Conservation (phyloP, 768 basidiomycete species). For the Asterophora lycoperdoides region DNA sequence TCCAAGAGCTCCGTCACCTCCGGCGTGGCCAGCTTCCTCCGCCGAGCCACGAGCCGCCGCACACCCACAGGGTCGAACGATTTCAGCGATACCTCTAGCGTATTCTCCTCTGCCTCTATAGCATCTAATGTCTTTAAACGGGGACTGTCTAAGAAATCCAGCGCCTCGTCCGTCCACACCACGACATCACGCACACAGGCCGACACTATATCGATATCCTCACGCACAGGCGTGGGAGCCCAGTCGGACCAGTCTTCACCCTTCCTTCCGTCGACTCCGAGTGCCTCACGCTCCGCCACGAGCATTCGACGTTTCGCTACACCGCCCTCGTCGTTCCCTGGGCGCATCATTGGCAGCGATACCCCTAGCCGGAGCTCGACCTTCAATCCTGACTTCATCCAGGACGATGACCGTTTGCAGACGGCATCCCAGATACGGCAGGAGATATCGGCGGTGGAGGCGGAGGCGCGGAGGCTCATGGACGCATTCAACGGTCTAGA, state of each 20-base stretch:
- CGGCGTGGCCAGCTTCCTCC: conserved; percentile 47
- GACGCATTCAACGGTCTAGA: conserved; percentile 82
- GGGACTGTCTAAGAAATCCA: conserved; percentile 44
- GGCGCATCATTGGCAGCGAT: conserved; percentile 34
- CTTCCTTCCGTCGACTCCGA: conserved; percentile 22
- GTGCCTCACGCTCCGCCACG: conserved; percentile 38
- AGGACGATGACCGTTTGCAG: conserved; percentile 54
- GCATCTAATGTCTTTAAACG: conserved; percentile 37
- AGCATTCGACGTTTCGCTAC: conserved; percentile 44
- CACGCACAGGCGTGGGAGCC: conserved; percentile 30
- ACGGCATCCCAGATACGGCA: conserved; percentile 60
- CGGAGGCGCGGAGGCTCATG: conserved; percentile 64
- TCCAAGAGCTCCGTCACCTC: conserved; percentile 52
- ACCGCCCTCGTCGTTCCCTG: conserved; percentile 59
- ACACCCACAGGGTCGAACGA: conserved; percentile 35
- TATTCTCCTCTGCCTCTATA: conserved; percentile 35
- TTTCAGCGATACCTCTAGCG: conserved; percentile 45
- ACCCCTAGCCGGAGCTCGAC: conserved; percentile 28
- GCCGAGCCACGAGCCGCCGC: conserved; percentile 42
- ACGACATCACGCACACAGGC: conserved; percentile 35
- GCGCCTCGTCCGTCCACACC: conserved; percentile 44
- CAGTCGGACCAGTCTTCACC: conserved; percentile 24
- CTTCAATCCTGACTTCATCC: conserved; percentile 33
- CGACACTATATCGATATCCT: conserved; percentile 41
- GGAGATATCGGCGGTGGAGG: conserved; percentile 66